Base-by-base conservation (phyloP, 169 alveolate genomes). In the Sarcocystis neurona region DNA sequence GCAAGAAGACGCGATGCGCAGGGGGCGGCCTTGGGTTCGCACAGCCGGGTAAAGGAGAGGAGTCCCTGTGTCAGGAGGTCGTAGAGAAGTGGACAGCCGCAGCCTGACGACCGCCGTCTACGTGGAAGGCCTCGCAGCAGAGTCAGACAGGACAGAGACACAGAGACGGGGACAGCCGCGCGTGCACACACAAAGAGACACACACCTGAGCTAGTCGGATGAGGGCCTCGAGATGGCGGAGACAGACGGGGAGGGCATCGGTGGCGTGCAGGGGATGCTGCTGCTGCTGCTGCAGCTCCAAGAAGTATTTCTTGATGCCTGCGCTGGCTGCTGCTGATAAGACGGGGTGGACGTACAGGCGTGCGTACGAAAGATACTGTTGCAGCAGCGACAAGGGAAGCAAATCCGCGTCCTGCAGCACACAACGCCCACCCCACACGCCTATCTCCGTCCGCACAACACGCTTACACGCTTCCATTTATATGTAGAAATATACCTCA, bases 161-260 rank as follows among this genome's bases (percentile, higher is more conserved):
- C n/a, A n/a, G n/a, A n/a, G n/a, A n/a, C n/a, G n/a, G n/a, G n/a
- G n/a, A n/a, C n/a, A n/a, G n/a, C n/a, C n/a, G n/a, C n/a, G n/a
- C n/a, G n/a, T n/a, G n/a, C n/a, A n/a, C n/a, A n/a, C n/a, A n/a
- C n/a, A n/a, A n/a, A n/a, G n/a, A n/a, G 18, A 6, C 75, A 15
- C 75, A 30, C 41, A 63, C 89, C 58, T 80, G 74, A 56, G 50
- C 41, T 27, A 58, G 68, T 30, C 89, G 89, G 44, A 63, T 63
- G 4, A 60, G 79, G 43, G 89, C 37, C 79, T 58, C 89, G 66
- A 63, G 89, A 79, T 60, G 89, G 32, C 80, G 89, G 34, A 75
- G 41, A n/a, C 79, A 79, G 47, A 58, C 89, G 30, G 63, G 89
- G 3, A 63, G 79, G 0, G 79, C 48, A 43, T 63, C 75, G 41